Evolutionary conservation across 306 rosid genomes (phyloP), one percentile per base, ranked within the genome.

Genomic region (Trifolium repens): DNA sequence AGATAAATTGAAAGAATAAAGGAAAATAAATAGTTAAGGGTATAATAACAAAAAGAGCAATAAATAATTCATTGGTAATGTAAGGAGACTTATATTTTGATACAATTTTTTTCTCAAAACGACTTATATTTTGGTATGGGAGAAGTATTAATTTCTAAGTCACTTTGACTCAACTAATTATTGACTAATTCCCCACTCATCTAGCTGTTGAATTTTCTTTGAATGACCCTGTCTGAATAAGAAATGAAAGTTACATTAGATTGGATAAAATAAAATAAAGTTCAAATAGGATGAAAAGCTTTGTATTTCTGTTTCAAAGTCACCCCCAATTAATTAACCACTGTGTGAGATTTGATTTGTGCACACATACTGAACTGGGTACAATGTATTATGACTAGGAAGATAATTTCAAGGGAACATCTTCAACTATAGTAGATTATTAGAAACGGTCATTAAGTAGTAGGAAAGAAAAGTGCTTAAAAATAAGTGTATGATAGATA

Each of bases 161-260:
- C 40, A 54, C 14, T 72, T 72, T 54, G 0, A 27, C 37, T 72
- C 54, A 55, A 14, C 14, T 30, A 60, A 14, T 60, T 15, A 30
- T 19, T 19, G 54, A 2, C 1, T 19, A 24, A 47, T 67, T 65
- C 19, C 39, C 67, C 58, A 49, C n/a, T 59, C 42, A 27, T n/a
- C 39, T 35, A 1, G 58, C 53, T 44, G 52, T 78, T 64, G 73
- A 78, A 63, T 79, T 55, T 73, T 58, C 65, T n/a, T 40, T 16
- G 44, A n/a, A 61, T 27, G 82, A 40, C 65, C 30, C 14, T 16
- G 17, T 37, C 40, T 24, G 34, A 50, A 40, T 19, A 62, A 16
- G 19, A 12, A 52, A 11, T 30, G 35, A 55, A 37, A n/a, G 47
- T 2, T 73, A 19, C n/a, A 57, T 34, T 53, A 14, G 34, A 79